A percentile compares a stretch with the other conserved stretches of the same genome.
These are phyloP conservation scores for Claviceps purpurea DNA, from an alignment of 2,329 filamentous ascomycete genomes.

Conservation along the genomic window DNA sequence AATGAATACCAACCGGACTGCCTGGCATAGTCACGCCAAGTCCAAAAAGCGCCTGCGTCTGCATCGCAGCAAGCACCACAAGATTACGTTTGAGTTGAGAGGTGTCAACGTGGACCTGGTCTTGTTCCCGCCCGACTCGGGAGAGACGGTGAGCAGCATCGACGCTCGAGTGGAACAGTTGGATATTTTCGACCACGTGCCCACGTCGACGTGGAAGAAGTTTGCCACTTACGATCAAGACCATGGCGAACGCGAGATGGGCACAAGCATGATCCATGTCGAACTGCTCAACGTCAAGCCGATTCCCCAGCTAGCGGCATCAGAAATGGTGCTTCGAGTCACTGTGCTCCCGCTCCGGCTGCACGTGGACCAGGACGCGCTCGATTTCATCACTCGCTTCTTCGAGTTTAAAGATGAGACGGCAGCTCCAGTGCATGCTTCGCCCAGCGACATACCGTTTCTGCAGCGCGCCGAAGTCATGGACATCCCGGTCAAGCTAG, in stretches of 20 bases:
- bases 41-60: conserved; percentile 54
- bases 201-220: conserved; percentile 95
- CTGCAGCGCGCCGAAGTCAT: conserved; percentile 82
- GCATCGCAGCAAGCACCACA: conserved; percentile 77
- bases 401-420: conserved; percentile 91
- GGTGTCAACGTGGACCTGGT: conserved; percentile 74
- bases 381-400: conserved; percentile 94
- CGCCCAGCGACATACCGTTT: conserved; percentile 65
- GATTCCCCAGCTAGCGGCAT: conserved; percentile 68
- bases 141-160: conserved; percentile 76
- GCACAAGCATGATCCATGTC: conserved; percentile 78
- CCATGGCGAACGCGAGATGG: conserved; percentile 72
- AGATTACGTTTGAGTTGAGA: conserved; percentile 86
- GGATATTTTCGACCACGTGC: conserved; percentile 87
- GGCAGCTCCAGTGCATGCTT: conserved; percentile 32
- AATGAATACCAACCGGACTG: conserved; percentile 38
- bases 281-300: conserved; percentile 83
- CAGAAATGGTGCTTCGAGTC: conserved; percentile 73
- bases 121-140: conserved; percentile 60
- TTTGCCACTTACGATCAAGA: conserved; percentile 91
- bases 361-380: conserved; percentile 92
- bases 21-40: conserved; percentile 26
- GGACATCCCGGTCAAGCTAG: conserved; percentile 66
- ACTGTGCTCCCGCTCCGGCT: conserved; percentile 73
- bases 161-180: conserved; percentile 72